A percentile compares a stretch with the other conserved stretches of the same genome.
phyloP scores from a whole-genome alignment of 2,329 filamentous ascomycete species.

The Hirsutella rhossiliensis region DNA sequence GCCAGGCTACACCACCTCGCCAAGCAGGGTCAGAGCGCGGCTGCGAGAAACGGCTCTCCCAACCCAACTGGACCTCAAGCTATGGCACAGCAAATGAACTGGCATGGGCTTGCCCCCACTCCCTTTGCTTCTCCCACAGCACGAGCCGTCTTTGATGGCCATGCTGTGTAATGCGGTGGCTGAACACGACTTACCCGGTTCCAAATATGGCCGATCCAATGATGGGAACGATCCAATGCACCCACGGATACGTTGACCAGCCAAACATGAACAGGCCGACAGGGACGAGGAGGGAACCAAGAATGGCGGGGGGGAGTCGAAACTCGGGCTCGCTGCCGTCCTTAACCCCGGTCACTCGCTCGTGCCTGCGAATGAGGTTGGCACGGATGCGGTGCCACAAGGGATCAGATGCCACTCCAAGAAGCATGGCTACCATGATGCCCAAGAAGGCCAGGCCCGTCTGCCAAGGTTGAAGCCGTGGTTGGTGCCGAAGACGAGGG shows the following conservation, averaged over 20 bases:
- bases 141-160: constrained; percentile 1
- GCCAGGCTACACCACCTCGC: not conserved
- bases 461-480: constrained; percentile 74
- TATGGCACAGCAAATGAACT: not conserved
- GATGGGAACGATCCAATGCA: constrained; percentile 69
- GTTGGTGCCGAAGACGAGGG: constrained; percentile 61
- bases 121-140: not conserved
- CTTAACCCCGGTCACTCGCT: constrained; percentile 34
- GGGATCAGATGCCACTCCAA: constrained; percentile 49
- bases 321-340: constrained; percentile 73
- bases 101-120: not conserved
- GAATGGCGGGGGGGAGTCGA: constrained; percentile 63
- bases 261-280: constrained; percentile 79
- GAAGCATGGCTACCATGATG: constrained; percentile 55
- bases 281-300: constrained; percentile 67
- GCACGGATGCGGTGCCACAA: constrained; percentile 52
- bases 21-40: not conserved
- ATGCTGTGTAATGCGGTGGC: constrained; percentile 1
- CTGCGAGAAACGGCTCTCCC: not conserved
- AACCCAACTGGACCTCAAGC: not conserved
- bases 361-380: constrained; percentile 42
- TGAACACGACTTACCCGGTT: constrained; percentile 42
- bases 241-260: constrained; percentile 64
- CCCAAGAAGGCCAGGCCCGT: constrained; percentile 68
- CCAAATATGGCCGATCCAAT: constrained; percentile 64